These are phyloP conservation scores for Mycogone perniciosa DNA, from an alignment of 2,329 filamentous ascomycete species.

Conservation along the genomic window DNA sequence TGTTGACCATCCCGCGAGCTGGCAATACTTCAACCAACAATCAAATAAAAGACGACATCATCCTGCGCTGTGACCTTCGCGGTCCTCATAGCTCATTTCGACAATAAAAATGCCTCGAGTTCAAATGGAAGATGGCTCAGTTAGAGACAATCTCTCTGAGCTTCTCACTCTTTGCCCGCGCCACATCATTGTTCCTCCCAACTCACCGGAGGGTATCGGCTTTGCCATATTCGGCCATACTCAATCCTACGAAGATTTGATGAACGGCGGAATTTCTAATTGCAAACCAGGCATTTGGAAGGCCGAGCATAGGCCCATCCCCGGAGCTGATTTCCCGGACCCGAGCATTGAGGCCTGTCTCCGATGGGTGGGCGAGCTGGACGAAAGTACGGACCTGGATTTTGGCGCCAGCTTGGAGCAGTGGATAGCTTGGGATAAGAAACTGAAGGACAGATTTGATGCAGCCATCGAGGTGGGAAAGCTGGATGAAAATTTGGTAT, in stretches of 20 bases:
- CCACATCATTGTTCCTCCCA: background rate
- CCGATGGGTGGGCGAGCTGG: slow-evolving; percentile 7
- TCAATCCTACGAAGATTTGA: background rate
- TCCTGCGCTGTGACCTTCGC: too few relatives aligned
- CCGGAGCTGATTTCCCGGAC: background rate
- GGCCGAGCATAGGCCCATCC: background rate
- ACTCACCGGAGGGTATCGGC: background rate
- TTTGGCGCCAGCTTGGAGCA: background rate
- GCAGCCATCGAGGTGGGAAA: background rate
- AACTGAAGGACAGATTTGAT: slow-evolving; percentile 5
- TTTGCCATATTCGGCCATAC: background rate
- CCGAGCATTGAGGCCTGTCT: slow-evolving; percentile 1
- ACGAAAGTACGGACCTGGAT: background rate
- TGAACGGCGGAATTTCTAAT: slow-evolving; percentile 4
- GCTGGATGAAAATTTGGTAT: background rate
- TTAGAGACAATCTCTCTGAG: background rate
- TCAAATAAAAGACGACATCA: too few relatives aligned
- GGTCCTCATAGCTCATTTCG: too few relatives aligned
- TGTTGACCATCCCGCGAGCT: too few relatives aligned
- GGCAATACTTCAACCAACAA: too few relatives aligned
- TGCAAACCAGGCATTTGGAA: slow-evolving; percentile 10
- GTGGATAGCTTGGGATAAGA: slow-evolving; percentile 7
- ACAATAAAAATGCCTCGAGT: too few relatives aligned
- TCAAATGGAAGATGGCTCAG: too few relatives aligned
- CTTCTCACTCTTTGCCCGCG: slow-evolving; percentile 7